Conservation (phyloP, 2,329 filamentous ascomycete species). For the Pyricularia pennisetigena region DNA sequence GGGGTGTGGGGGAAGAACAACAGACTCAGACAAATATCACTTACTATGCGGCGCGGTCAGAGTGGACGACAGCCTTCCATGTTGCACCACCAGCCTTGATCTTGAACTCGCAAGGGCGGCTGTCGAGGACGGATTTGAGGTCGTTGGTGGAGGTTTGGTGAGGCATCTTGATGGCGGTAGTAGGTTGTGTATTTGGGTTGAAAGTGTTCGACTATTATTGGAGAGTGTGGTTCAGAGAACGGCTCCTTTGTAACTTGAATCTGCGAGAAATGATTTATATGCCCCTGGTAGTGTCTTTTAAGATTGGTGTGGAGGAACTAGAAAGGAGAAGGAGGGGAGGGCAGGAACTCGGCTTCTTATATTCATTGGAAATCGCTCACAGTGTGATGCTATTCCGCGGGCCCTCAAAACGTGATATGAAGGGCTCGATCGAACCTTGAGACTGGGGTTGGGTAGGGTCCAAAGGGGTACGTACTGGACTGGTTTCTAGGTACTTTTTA, state of each 20-base stretch:
- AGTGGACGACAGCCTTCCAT: slow-evolving; percentile 26
- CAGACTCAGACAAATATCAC: slow-evolving; percentile 12
- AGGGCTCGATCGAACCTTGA: not conserved
- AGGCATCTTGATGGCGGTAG: slow-evolving; percentile 3
- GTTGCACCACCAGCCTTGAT: slow-evolving; percentile 30
- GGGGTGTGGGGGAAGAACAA: too few species aligned
- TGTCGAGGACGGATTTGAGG: slow-evolving; percentile 21
- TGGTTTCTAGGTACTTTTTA: not conserved
- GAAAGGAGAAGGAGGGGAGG: not conserved
- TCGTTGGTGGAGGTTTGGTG: slow-evolving; percentile 3
- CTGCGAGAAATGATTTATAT: not conserved
- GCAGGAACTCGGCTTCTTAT: not conserved
- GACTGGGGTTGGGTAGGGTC: not conserved
- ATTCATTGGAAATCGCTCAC: not conserved
- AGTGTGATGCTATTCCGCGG: not conserved
- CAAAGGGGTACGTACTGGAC: not conserved
- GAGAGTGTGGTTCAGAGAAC: not conserved
- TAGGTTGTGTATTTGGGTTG: not conserved
- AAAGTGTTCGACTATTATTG: not conserved
- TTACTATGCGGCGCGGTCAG: slow-evolving; percentile 33
- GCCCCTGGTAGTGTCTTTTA: not conserved
- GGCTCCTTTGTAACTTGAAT: not conserved
- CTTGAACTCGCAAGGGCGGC: slow-evolving; percentile 32
- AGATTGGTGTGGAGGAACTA: not conserved
- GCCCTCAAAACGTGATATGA: not conserved